Percentiles rank a stretch among this genome's conserved stretches.
Conservation (phyloP, 192 early-diverging fungal species). For the Haplosporangium gracile region DNA sequence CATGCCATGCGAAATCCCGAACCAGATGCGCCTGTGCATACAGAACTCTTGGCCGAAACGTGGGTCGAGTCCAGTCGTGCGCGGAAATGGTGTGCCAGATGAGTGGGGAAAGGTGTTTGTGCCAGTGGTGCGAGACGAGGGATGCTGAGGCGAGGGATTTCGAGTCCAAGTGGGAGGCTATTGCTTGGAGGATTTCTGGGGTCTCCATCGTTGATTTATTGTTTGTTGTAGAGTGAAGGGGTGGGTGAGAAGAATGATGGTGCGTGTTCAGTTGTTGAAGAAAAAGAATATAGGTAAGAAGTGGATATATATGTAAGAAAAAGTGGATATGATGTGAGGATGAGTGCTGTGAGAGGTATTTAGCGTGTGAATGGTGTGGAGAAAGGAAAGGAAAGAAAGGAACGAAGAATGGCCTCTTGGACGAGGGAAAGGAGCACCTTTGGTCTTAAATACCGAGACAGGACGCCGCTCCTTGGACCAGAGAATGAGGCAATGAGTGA, state of each 20-base stretch:
- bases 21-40: constrained; percentile 28
- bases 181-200: constrained; percentile 14
- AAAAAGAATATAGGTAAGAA: background rate
- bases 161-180: constrained; percentile 15
- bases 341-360: background rate
- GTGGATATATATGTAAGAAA: background rate
- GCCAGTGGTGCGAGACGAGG: constrained; percentile 29
- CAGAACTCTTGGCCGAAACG: constrained; percentile 22
- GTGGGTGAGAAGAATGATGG: background rate
- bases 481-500: too few species aligned
- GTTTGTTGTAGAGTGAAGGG: background rate
- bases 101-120: constrained; percentile 11
- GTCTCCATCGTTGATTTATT: constrained; percentile 7
- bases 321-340: background rate
- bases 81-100: constrained; percentile 19
- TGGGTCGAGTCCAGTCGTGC: constrained; percentile 12
- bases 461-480: too few species aligned
- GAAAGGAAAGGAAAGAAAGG: background rate
- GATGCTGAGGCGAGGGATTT: constrained; percentile 11
- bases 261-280: background rate
- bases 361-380: background rate
- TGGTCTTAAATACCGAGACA: background rate
- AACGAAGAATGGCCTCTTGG: background rate
- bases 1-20: constrained; percentile 16
- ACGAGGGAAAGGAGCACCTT: background rate